Evolutionary conservation across 1,139 yeast genomes (phyloP), one percentile per base, ranked within the genome.

Genomic region (Blastobotrys proliferans): DNA sequence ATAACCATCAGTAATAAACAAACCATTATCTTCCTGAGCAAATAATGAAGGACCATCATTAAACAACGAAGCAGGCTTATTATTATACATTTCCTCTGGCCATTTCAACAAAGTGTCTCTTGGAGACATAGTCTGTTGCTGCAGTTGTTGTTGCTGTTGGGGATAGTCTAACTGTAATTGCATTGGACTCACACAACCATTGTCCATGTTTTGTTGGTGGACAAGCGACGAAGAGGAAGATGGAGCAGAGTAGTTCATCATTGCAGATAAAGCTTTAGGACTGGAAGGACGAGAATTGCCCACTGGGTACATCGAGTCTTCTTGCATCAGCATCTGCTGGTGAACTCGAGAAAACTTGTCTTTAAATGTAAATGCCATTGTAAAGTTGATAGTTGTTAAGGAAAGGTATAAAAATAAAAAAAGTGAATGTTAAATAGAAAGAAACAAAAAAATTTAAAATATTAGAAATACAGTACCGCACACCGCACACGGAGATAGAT

Each of bases 61-160:
- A 21, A 40, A 41, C 19, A 41, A 30, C 17, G 36, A 21, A 11
- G 27, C n/a, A 8, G 36, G 6, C 9, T 27, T 20, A 14, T 37
- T 33, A 34, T 49, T 46, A 29, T 44, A 38, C 24, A 41, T 47
- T 22, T 52, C 51, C 30, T 50, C 46, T 1, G 55, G 48, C 16
- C 49, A 34, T 40, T 53, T 52, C 24, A 50, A 34, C 47, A 52
- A 40, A n/a, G 52, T 45, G n/a, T 53, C 55, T 6, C 46, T 44
- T 11, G 56, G 53, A 11, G 53, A 41, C 20, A 51, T 43, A 4
- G 53, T 48, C 29, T 44, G 34, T 26, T 40, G 51, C 45, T 27
- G 11, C 4, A n/a, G 10, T 13, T 5, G 25, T 4, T 14, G 24
- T 16, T 19, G 35, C 13, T 32, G 25, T n/a, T 32, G 35, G 6